These are phyloP conservation scores for Sanghuangporus baumii DNA, from an alignment of 1,284 basidiomycete genomes.

Conservation along the genomic window DNA sequence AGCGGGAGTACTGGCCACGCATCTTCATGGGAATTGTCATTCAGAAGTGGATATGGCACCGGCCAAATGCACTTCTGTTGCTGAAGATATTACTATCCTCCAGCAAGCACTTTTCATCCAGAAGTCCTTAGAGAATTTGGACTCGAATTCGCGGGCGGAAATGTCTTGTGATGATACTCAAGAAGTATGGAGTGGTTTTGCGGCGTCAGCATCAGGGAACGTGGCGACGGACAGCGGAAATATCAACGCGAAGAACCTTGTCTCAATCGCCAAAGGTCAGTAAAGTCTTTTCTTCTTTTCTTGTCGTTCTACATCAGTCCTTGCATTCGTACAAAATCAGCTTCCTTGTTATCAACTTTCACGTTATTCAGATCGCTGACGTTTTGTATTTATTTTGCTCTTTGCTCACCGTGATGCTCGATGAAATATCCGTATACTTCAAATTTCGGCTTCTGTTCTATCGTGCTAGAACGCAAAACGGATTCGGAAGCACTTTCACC, in stretches of 20 bases:
- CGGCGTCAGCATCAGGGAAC: neutral
- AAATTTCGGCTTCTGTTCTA: neutral
- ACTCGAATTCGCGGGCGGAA: neutral
- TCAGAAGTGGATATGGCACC: neutral
- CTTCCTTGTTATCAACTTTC: neutral
- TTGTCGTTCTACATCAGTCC: neutral
- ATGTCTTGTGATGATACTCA: neutral
- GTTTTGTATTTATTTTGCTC: neutral
- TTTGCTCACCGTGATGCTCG: neutral
- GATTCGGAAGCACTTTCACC: neutral
- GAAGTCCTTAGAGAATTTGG: neutral
- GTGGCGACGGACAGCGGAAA: neutral
- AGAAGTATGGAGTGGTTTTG: neutral
- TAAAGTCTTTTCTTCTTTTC: neutral
- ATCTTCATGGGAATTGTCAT: neutral
- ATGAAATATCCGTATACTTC: neutral
- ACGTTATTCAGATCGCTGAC: neutral
- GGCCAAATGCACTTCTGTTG: neutral
- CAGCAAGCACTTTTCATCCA: conserved; percentile 7
- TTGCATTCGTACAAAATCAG: neutral
- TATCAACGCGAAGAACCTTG: neutral
- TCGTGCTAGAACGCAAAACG: neutral
- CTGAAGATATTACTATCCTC: conserved; percentile 6
- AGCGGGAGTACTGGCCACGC: neutral
- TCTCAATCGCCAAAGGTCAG: neutral